Percentiles rank a stretch among this genome's conserved stretches.
These are phyloP conservation scores for Paraconiothyrium brasiliense DNA, from an alignment of 2,329 filamentous ascomycete genomes.

Conservation along the genomic window DNA sequence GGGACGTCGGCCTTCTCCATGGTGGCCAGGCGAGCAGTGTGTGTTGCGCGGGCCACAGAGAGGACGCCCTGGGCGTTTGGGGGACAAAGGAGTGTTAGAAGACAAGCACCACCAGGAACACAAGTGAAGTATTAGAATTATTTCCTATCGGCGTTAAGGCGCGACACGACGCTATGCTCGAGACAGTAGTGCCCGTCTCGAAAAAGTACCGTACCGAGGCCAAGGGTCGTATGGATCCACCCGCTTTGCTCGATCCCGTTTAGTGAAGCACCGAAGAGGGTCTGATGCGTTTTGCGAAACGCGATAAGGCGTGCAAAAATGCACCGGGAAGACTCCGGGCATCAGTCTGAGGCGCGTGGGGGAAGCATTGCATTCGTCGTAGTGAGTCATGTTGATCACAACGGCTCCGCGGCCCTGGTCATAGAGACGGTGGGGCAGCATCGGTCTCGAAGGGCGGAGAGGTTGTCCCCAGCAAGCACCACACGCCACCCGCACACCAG, in stretches of 20 bases:
- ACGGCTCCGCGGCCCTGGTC: background rate
- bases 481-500: background rate
- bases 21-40: constrained; percentile 10
- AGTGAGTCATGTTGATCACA: constrained; percentile 8
- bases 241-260: constrained; percentile 9
- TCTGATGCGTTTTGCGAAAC: constrained; percentile 3
- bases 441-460: background rate
- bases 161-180: background rate
- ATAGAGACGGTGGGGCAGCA: background rate
- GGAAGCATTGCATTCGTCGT: background rate
- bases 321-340: background rate
- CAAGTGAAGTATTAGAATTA: background rate
- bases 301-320: background rate
- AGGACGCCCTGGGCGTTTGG: constrained; percentile 11
- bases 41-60: constrained; percentile 5
- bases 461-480: background rate
- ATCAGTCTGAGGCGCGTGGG: background rate
- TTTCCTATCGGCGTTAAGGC: constrained; percentile 12
- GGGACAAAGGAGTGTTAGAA: background rate
- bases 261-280: background rate
- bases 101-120: background rate
- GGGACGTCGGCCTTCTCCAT: constrained; percentile 40
- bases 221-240: constrained; percentile 5
- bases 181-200: background rate
- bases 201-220: background rate